A percentile compares a stretch with the other conserved stretches of the same genome.
These are phyloP conservation scores for Eimeria necatrix DNA, from an alignment of 169 alveolate genomes.

Conservation along the genomic window DNA sequence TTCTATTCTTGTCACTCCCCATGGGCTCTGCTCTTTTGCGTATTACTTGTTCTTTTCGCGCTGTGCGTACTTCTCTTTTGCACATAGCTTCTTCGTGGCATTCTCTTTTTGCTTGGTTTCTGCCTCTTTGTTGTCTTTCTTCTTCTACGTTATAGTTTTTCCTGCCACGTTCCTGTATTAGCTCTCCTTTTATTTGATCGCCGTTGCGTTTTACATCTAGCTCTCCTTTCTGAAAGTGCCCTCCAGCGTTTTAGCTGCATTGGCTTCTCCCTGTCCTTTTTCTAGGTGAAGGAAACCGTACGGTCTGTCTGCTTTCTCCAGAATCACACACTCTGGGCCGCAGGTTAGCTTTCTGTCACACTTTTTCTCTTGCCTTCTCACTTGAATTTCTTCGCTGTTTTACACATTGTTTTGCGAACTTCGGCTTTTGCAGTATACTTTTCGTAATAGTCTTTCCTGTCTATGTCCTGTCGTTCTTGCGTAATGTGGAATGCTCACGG, in stretches of 20 bases:
- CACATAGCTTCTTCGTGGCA: neutral
- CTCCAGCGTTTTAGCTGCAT: neutral
- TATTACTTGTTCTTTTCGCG: too few species aligned
- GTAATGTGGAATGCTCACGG: too few species aligned
- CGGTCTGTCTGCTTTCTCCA: conserved; percentile 75
- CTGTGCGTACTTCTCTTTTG: too few species aligned
- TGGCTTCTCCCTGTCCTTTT: neutral
- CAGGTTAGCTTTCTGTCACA: conserved; percentile 3
- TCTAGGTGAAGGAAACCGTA: conserved; percentile 80
- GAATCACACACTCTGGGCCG: conserved; percentile 79
- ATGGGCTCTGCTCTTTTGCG: too few species aligned
- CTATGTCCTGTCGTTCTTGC: too few species aligned
- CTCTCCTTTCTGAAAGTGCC: neutral
- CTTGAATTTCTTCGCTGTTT: neutral
- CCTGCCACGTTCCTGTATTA: neutral
- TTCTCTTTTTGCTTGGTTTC: neutral
- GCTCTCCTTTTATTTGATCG: neutral
- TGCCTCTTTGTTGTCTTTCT: neutral
- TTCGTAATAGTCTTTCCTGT: too few species aligned
- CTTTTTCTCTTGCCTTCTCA: neutral
- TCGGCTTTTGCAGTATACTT: neutral
- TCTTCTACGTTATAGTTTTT: neutral
- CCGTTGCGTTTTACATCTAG: neutral
- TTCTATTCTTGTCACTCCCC: too few species aligned
- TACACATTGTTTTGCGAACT: neutral